Conservation (phyloP, 306 rosid species). For the Gynostemma pentaphyllum region DNA sequence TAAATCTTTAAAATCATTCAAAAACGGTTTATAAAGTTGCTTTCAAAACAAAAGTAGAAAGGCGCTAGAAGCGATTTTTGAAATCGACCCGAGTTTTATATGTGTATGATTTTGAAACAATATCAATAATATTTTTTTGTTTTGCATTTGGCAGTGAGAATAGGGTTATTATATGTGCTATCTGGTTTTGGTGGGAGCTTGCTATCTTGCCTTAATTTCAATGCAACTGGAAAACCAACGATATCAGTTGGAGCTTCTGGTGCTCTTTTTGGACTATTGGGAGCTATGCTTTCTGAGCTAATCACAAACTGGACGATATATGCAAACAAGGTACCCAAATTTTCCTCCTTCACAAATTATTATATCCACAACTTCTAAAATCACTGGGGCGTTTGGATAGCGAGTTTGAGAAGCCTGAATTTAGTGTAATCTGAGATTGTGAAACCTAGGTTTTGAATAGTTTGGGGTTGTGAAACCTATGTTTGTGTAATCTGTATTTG, state of each 20-base stretch:
- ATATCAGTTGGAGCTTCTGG: conserved; percentile 93
- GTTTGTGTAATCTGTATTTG: too few relatives aligned
- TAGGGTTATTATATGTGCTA: conserved; percentile 49
- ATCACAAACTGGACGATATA: conserved; percentile 82
- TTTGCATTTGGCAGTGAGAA: conserved; percentile 50
- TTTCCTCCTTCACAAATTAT: neutral
- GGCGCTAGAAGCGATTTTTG: neutral
- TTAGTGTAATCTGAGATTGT: too few relatives aligned
- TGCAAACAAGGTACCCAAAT: conserved; percentile 46
- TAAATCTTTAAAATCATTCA: too few relatives aligned
- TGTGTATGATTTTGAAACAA: neutral
- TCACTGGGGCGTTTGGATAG: too few relatives aligned
- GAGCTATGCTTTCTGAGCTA: conserved; percentile 95
- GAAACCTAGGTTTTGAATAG: too few relatives aligned
- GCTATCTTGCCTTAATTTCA: conserved; percentile 31
- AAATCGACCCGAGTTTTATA: neutral
- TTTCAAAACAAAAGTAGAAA: too few relatives aligned
- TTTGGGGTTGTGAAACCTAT: too few relatives aligned
- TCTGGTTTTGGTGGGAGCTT: conserved; percentile 82
- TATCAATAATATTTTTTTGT: neutral
- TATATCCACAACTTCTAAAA: neutral
- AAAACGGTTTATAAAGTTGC: too few relatives aligned
- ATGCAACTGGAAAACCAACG: neutral
- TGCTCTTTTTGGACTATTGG: conserved; percentile 83
- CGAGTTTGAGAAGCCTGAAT: too few relatives aligned